Conservation (phyloP, 768 basidiomycete genomes). For the Neoboletus brunneissimus region DNA sequence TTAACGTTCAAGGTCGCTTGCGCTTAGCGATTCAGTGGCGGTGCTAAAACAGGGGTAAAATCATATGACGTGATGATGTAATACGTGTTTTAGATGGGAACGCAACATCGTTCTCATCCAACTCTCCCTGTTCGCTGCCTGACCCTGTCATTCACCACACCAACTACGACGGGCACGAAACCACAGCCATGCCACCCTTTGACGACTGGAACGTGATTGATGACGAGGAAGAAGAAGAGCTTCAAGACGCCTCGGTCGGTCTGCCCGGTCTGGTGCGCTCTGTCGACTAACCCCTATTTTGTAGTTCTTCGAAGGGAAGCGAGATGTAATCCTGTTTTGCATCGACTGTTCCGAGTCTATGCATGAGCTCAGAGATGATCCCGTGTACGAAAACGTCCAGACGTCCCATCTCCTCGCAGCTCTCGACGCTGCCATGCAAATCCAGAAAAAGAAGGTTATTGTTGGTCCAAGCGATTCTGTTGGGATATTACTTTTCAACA, state of each 20-base stretch:
- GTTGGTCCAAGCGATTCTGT: slow-evolving; percentile 86
- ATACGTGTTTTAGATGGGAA: slow-evolving; percentile 18
- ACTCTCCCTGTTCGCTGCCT: not conserved
- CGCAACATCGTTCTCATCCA: slow-evolving; percentile 1
- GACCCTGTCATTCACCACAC: not conserved
- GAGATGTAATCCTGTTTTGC: slow-evolving; percentile 91
- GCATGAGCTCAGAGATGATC: slow-evolving; percentile 68
- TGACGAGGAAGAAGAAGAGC: slow-evolving; percentile 80
- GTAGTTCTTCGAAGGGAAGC: slow-evolving; percentile 68
- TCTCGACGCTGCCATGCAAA: slow-evolving; percentile 78
- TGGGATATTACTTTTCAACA: slow-evolving; percentile 91
- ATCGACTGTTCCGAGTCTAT: slow-evolving; percentile 93
- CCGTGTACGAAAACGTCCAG: slow-evolving; percentile 59
- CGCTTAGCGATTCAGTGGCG: not conserved
- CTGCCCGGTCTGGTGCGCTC: slow-evolving; percentile 8
- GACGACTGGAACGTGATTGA: slow-evolving; percentile 80
- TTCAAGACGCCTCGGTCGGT: slow-evolving; percentile 65
- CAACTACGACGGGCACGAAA: not conserved
- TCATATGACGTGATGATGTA: slow-evolving; percentile 26
- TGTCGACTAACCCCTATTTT: slow-evolving; percentile 15
- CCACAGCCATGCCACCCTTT: slow-evolving; percentile 54
- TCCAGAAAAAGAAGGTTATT: slow-evolving; percentile 88
- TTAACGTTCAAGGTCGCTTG: not conserved
- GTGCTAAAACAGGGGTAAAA: slow-evolving; percentile 1
- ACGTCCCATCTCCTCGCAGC: slow-evolving; percentile 78